Conservation (phyloP, 306 rosid genomes). For the Sphenostylis stenocarpa region DNA sequence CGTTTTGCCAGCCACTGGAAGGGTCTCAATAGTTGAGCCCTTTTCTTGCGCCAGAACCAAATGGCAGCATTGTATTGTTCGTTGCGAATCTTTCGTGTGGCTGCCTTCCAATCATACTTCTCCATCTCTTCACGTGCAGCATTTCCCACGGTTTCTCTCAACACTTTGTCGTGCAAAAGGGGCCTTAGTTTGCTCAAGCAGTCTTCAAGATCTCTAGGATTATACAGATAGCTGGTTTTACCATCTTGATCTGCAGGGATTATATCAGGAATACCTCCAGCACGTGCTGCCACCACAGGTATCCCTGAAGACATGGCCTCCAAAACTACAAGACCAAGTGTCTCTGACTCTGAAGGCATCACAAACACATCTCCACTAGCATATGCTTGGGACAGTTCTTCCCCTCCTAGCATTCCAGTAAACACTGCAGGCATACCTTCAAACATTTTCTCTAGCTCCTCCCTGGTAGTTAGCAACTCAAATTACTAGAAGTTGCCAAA, state of each 20-base stretch:
- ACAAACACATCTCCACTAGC: slow-evolving; percentile 91
- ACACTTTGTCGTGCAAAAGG: slow-evolving; percentile 57
- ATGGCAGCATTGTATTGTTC: slow-evolving; percentile 91
- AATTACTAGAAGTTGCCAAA: background rate
- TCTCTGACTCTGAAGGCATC: slow-evolving; percentile 98
- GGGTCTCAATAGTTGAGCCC: slow-evolving; percentile 70
- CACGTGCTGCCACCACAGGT: slow-evolving; percentile 93
- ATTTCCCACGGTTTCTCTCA: slow-evolving; percentile 76
- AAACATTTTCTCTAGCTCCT: slow-evolving; percentile 87
- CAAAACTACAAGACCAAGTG: slow-evolving; percentile 91
- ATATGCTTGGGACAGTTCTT: slow-evolving; percentile 94
- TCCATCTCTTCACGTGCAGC: slow-evolving; percentile 92
- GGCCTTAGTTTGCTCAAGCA: slow-evolving; percentile 80
- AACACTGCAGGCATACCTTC: slow-evolving; percentile 88
- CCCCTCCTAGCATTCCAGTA: slow-evolving; percentile 95
- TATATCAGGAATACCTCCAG: slow-evolving; percentile 94
- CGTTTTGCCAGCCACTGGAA: slow-evolving; percentile 73
- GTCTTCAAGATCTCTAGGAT: slow-evolving; percentile 71
- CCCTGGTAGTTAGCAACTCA: slow-evolving; percentile 51
- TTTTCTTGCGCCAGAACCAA: slow-evolving; percentile 97
- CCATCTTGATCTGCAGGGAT: slow-evolving; percentile 88
- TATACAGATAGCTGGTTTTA: slow-evolving; percentile 72
- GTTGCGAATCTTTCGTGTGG: slow-evolving; percentile 73
- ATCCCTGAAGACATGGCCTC: slow-evolving; percentile 98
- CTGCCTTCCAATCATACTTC: slow-evolving; percentile 92